Percentiles rank a stretch among this genome's conserved stretches.
phyloP scores from a whole-genome alignment of 345 rosid species.

The Dovyalis caffra region DNA sequence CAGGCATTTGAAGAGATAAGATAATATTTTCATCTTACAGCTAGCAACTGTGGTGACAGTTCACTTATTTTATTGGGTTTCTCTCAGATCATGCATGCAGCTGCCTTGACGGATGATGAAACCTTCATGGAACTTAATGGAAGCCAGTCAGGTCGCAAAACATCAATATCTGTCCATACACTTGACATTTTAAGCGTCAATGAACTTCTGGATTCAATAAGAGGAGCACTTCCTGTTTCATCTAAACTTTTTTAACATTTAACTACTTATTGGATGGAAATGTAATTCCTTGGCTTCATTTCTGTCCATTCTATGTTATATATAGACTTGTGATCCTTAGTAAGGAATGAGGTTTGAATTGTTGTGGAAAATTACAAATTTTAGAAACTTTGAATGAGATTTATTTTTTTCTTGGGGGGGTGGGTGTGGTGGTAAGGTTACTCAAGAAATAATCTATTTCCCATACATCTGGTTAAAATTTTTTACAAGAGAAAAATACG shows the following conservation, averaged over 20 bases:
- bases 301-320: not conserved
- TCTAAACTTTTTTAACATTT: not conserved
- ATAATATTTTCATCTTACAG: not conserved
- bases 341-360: not conserved
- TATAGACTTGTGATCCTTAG: not conserved
- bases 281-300: not conserved
- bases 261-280: not conserved
- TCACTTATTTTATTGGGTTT: conserved; percentile 24
- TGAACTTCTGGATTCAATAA: conserved; percentile 85
- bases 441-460: not conserved
- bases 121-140: conserved; percentile 62
- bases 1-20: conserved; percentile 67
- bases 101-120: conserved; percentile 63
- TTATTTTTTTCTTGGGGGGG: too few relatives aligned
- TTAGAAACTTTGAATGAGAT: too few relatives aligned
- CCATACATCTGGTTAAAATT: not conserved
- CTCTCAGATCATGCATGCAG: conserved; percentile 62
- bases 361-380: not conserved
- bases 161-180: conserved; percentile 52
- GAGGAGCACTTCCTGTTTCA: conserved; percentile 10
- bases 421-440: too few relatives aligned
- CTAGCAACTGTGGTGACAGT: not conserved
- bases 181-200: conserved; percentile 66
- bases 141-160: conserved; percentile 73
- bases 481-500: not conserved